phyloP scores from a whole-genome alignment of 23 red algal genomes.

The Agarophyton chilense region DNA sequence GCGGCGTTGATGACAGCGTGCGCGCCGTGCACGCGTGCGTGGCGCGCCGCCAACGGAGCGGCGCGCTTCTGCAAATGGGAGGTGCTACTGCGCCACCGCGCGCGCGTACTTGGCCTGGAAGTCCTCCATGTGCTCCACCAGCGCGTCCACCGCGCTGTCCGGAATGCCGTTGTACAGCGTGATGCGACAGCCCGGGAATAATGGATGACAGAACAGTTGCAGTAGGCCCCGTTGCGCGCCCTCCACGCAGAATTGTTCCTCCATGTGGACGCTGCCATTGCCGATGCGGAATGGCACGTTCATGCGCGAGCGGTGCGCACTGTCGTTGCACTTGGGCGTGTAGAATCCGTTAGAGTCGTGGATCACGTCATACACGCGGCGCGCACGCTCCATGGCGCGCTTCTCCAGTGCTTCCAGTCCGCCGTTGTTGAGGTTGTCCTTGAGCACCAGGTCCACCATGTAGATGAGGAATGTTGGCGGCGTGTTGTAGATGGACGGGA shows the following conservation, averaged over 20 bases:
- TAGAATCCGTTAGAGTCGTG: slow-evolving; percentile 54
- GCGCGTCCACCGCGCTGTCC: slow-evolving; percentile 28
- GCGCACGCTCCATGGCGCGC: slow-evolving; percentile 28
- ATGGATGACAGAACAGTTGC: slow-evolving; percentile 66
- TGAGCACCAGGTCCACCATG: slow-evolving; percentile 61
- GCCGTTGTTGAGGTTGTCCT: slow-evolving; percentile 51
- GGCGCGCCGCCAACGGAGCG: too few species aligned
- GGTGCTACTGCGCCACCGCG: too few species aligned
- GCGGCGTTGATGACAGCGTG: too few species aligned
- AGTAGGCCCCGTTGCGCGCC: slow-evolving; percentile 41
- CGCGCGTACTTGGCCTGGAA: slow-evolving; percentile 29
- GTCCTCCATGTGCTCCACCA: slow-evolving; percentile 53
- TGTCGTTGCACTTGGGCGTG: slow-evolving; percentile 32
- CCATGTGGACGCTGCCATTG: slow-evolving; percentile 22
- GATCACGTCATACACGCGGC: slow-evolving; percentile 44
- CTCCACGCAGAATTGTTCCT: slow-evolving; percentile 59
- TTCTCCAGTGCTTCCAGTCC: slow-evolving; percentile 22
- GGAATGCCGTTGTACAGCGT: slow-evolving; percentile 70
- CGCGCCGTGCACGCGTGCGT: too few species aligned
- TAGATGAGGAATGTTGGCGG: slow-evolving; percentile 72
- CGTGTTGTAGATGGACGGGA: slow-evolving; percentile 59
- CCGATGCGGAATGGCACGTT: slow-evolving; percentile 66
- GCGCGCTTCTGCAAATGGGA: too few species aligned
- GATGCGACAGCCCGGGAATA: slow-evolving; percentile 55
- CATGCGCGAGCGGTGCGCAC: slow-evolving; percentile 49